These are phyloP conservation scores for Dactylella cylindrospora DNA, from an alignment of 2,329 filamentous ascomycete species.

Conservation along the genomic window DNA sequence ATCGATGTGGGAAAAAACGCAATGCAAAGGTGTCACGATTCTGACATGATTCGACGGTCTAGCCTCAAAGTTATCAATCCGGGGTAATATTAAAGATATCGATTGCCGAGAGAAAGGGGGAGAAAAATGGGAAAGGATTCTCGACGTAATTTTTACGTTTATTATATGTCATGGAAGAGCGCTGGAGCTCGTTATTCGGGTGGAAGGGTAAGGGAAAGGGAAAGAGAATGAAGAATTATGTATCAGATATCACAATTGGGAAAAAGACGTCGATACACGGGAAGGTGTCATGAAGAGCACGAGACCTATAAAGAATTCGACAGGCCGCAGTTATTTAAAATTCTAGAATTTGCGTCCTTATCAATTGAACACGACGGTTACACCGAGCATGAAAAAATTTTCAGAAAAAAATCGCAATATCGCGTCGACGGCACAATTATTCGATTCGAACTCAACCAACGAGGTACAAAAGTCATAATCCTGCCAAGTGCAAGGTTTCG, in stretches of 20 bases:
- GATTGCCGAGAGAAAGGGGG: conserved; percentile 6
- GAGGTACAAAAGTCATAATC: conserved; percentile 27
- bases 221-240: conserved; percentile 1
- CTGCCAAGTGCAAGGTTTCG: conserved; percentile 10
- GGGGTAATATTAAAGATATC: no score
- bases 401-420: conserved; percentile 5
- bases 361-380: conserved; percentile 25
- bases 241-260: conserved; percentile 14
- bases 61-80: no score
- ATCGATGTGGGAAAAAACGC: no score
- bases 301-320: conserved; percentile 12
- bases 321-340: neutral
- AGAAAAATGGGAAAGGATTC: neutral
- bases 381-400: conserved; percentile 18
- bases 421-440: no score
- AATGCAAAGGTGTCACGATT: conserved; percentile 27
- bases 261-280: conserved; percentile 7
- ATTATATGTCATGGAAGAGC: conserved; percentile 25
- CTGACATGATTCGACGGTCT: conserved; percentile 16
- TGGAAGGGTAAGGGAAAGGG: no score
- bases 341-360: conserved; percentile 5
- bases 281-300: conserved; percentile 31
- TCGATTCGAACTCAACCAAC: no score
- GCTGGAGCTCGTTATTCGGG: neutral
- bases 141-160: conserved; percentile 45